Percentiles rank a stretch among this genome's conserved stretches.
Evolutionary conservation across 768 basidiomycete genomes (phyloP).

Genomic region (Phallus indusiatus): DNA sequence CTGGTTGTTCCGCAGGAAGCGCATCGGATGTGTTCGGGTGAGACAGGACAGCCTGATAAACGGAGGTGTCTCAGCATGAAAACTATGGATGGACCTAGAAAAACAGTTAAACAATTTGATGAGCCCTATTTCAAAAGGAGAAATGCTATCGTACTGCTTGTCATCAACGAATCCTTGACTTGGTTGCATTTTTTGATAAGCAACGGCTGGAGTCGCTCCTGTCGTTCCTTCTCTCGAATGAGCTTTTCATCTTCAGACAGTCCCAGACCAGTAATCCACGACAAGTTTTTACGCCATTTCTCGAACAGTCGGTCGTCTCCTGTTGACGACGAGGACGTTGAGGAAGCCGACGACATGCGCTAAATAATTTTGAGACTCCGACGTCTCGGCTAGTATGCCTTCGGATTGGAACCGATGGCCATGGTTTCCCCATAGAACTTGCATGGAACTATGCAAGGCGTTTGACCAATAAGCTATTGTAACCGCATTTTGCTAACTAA

Average conservation of each 20-base stretch:
- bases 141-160: slow-evolving; percentile 47
- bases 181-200: slow-evolving; percentile 49
- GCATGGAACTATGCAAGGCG: no score
- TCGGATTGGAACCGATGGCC: no score
- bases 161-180: slow-evolving; percentile 58
- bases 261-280: slow-evolving; percentile 42
- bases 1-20: slow-evolving; percentile 65
- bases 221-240: slow-evolving; percentile 18
- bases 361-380: background rate
- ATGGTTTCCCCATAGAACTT: no score
- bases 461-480: no score
- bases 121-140: background rate
- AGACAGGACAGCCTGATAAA: slow-evolving; percentile 61
- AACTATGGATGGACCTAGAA: slow-evolving; percentile 70
- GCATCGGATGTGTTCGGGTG: slow-evolving; percentile 69
- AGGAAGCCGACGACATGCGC: background rate
- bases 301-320: slow-evolving; percentile 26
- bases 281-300: slow-evolving; percentile 41
- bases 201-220: slow-evolving; percentile 25
- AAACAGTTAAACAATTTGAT: background rate
- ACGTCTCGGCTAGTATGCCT: no score
- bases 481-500: no score
- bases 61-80: slow-evolving; percentile 92
- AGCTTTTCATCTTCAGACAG: slow-evolving; percentile 33
- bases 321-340: background rate